Evolutionary conservation across 805 yeast genomes (phyloP), one percentile per base, ranked within the genome.

Genomic region (Cyberlindnera americana): DNA sequence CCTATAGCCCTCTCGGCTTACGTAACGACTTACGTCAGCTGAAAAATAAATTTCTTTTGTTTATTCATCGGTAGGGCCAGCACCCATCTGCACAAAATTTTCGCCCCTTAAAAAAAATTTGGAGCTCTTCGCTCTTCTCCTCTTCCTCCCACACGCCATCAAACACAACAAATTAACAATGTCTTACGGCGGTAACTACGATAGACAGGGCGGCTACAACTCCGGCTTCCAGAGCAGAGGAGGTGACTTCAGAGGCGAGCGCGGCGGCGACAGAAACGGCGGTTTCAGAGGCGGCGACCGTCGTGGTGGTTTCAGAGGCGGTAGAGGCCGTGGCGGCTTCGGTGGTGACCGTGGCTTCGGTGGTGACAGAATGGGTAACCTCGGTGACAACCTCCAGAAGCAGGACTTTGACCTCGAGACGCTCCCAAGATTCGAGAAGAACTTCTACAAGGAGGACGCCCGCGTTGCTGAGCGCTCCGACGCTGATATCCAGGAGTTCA

Each of bases 381-480:
- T 77, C 24, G 83, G 83, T 52, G 65, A 66, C 42, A 71, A 72
- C 56, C 70, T 88, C 57, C 65, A 72, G 49, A 76, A 78, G 49
- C 97, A 90, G 56, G 78, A 83, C 48, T 93, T 93, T 87, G 93
- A 86, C 63, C 52, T 77, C 38, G 82, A 75, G 45, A 64, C 78
- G 29, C 70, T 93, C 59, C 95, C 96, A 55, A 79, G 80, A 60
- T 93, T 93, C 61, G 96, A 90, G 67, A 93, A 93, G 73, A 88
- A 93, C 67, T 93, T 93, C 62, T 93, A 93, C 71, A 72, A 72
- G 48, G 99, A 93, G 72, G 82, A 83, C 60, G 85, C 86, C 44
- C 65, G 65, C 39, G 98, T 93, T 47, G 66, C 86, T 44, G 70
- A 67, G 33, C 85, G 97, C 67, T 61, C 84, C 31, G 89, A 82